Base-by-base conservation (phyloP, 495 filamentous ascomycete genomes). In the Penicillium taxi region DNA sequence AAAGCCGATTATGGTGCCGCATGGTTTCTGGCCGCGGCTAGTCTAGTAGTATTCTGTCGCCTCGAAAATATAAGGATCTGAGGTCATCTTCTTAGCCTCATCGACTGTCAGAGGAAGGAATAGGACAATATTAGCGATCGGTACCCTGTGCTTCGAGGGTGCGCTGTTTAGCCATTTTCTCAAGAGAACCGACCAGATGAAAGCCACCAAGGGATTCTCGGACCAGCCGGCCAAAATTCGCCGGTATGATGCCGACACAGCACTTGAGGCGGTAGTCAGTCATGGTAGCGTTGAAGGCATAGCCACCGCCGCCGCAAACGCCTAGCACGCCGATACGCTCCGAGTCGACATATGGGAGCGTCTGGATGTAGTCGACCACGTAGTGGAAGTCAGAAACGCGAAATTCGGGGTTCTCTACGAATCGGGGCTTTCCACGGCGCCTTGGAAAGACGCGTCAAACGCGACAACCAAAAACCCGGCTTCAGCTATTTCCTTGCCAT, bases 391-490 rank as follows among this genome's bases (percentile, higher is more conserved):
- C 61, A 29, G 59, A 55, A 9, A 49, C 59, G 9, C 59, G 48
- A 20, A 58, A 53, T 16, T 48, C 33, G 3, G 61, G 61, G 37
- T 61, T 48, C 37, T 62, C 63, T 13, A 63, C 41, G 24, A 49
- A 44, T 5, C 55, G 48, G 6, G 63, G 63, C 23, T 37, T 20
- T 1, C 59, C 61, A 8, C 39, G 17, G 52, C 49, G 5, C 63
- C 59, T 34, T 62, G 59, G 31, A 54, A 64, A 1, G 52, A 55
- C 9, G 56, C 58, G 20, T 67, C 61, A 24, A 56, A 60, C 17
- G 53, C 38, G 7, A 65, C 45, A 6, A 47, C 37, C 16, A 57
- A 39, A 45, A 65, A 67, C 13, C 61, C 61, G 2, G 28, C 37
- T n/a, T 55, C 33, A 11, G 57, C 44, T 14, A 65, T 49, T 8